These are phyloP conservation scores for Aspergillus cejpii DNA, from an alignment of 2,329 filamentous ascomycete species.

Conservation along the genomic window DNA sequence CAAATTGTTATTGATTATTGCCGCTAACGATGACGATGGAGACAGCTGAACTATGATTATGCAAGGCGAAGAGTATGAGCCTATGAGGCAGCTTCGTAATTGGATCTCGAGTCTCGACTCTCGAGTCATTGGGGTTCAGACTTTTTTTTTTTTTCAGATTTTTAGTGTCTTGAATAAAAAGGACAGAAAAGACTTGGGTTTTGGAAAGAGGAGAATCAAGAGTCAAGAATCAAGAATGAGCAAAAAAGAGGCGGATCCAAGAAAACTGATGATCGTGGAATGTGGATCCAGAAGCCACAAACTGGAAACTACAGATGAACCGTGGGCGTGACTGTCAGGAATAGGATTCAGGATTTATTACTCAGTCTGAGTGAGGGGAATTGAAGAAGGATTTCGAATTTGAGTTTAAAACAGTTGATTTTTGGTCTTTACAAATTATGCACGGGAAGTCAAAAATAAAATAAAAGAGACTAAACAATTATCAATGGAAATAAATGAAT, in stretches of 20 bases:
- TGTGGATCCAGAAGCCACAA: conserved; percentile 21
- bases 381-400: background rate
- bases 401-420: background rate
- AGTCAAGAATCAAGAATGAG: conserved; percentile 13
- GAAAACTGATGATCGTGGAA: conserved; percentile 21
- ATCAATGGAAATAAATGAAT: background rate
- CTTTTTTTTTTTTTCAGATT: conserved; percentile 4
- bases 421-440: too few species aligned
- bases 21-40: conserved; percentile 22
- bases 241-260: conserved; percentile 5
- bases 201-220: too few species aligned
- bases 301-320: too few species aligned
- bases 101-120: conserved; percentile 19
- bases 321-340: too few species aligned
- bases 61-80: conserved; percentile 21
- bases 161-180: background rate
- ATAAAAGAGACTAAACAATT: background rate
- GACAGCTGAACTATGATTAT: conserved; percentile 26
- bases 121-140: conserved; percentile 11
- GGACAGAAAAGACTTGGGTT: background rate
- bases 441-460: background rate
- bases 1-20: too few species aligned
- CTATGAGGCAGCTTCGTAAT: conserved; percentile 18
- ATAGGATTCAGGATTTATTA: too few species aligned
- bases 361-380: conserved; percentile 2